A percentile compares a stretch with the other conserved stretches of the same genome.
These are phyloP conservation scores for Nemania diffusa DNA, from an alignment of 2,329 filamentous ascomycete species.

Conservation along the genomic window DNA sequence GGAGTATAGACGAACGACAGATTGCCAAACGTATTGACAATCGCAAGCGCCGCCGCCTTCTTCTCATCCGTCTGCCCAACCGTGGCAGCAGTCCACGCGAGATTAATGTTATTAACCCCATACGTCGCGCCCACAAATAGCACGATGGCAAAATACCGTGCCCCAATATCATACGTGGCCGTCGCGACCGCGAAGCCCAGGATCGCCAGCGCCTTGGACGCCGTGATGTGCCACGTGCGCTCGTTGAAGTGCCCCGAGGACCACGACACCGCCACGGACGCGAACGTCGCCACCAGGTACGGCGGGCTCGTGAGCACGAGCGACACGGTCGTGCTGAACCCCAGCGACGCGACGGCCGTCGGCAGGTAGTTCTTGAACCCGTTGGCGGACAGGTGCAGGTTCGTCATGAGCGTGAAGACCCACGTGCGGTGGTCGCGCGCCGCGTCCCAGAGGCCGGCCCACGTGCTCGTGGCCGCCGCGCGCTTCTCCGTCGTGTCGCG, in stretches of 20 bases:
- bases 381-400: constrained; percentile 44
- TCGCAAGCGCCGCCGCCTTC: constrained; percentile 57
- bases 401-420: constrained; percentile 58
- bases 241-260: constrained; percentile 60
- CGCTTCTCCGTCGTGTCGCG: constrained; percentile 50
- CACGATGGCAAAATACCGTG: constrained; percentile 51
- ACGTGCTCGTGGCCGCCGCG: constrained; percentile 51
- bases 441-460: constrained; percentile 47
- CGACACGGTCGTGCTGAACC: constrained; percentile 56
- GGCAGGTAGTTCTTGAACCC: constrained; percentile 47
- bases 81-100: constrained; percentile 55
- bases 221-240: constrained; percentile 59
- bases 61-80: constrained; percentile 60
- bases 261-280: constrained; percentile 52
- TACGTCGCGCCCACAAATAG: constrained; percentile 53
- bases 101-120: constrained; percentile 57
- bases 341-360: constrained; percentile 55
- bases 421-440: constrained; percentile 56
- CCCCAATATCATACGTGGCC: constrained; percentile 44
- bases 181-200: constrained; percentile 46
- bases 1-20: constrained; percentile 54
- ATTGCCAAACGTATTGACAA: constrained; percentile 49
- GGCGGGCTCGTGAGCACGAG: constrained; percentile 61
- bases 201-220: constrained; percentile 54
- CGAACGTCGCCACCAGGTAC: constrained; percentile 42